Percentiles rank a stretch among this genome's conserved stretches.
Evolutionary conservation across 805 yeast genomes (phyloP).

Genomic region (Pichia membranifaciens): DNA sequence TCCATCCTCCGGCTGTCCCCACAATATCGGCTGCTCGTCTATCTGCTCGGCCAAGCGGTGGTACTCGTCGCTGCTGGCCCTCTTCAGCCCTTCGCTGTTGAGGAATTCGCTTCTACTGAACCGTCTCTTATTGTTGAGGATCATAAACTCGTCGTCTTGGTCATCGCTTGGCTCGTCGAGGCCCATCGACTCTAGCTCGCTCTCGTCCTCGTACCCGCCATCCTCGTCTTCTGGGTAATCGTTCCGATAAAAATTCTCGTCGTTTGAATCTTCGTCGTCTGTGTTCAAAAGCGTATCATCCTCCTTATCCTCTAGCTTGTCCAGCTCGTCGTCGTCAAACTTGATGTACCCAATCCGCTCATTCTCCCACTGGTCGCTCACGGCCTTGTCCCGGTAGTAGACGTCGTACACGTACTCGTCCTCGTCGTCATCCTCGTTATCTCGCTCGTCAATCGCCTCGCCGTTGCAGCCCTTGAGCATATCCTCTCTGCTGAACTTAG

Average conservation of each 20-base stretch:
- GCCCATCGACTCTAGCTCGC: slow-evolving; percentile 25
- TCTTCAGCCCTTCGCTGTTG: slow-evolving; percentile 26
- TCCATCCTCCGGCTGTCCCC: slow-evolving; percentile 5
- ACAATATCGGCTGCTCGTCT: slow-evolving; percentile 11
- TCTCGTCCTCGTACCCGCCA: slow-evolving; percentile 39
- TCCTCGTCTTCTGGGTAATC: slow-evolving; percentile 96
- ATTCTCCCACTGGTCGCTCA: slow-evolving; percentile 34
- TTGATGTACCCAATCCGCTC: slow-evolving; percentile 45
- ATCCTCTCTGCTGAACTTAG: slow-evolving; percentile 13
- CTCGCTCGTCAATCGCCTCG: slow-evolving; percentile 19
- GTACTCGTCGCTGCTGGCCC: slow-evolving; percentile 23
- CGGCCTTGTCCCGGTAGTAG: slow-evolving; percentile 59
- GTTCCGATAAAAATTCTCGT: slow-evolving; percentile 86
- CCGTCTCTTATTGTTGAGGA: slow-evolving; percentile 28
- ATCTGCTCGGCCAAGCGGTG: slow-evolving; percentile 29
- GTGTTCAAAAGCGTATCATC: slow-evolving; percentile 31
- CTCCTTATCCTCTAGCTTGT: slow-evolving; percentile 35
- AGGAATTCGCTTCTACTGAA: slow-evolving; percentile 26
- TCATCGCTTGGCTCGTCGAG: slow-evolving; percentile 33
- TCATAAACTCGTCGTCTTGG: slow-evolving; percentile 34
- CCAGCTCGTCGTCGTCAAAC: slow-evolving; percentile 46
- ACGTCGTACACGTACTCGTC: slow-evolving; percentile 87
- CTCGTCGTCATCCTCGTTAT: slow-evolving; percentile 9
- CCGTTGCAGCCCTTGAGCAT: slow-evolving; percentile 20
- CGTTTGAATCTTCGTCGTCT: slow-evolving; percentile 82